Base-by-base conservation (phyloP, 1,139 yeast species). In the Debaryomyces udenii region DNA sequence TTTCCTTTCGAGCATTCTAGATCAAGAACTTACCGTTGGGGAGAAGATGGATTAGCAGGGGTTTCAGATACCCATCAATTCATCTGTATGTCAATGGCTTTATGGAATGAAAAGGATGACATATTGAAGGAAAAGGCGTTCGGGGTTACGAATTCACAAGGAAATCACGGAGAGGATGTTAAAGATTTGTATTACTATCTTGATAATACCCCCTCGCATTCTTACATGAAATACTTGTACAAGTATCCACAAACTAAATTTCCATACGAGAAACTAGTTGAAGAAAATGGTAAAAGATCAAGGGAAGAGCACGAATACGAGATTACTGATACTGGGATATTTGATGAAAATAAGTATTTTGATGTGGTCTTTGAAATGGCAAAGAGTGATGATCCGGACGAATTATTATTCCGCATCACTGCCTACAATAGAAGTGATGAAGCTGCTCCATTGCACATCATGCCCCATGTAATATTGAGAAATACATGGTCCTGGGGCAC, bases 81-180 rank as follows among this genome's bases (percentile, higher is more conserved):
- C 55, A 70, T 88, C 40, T 86, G 95, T 60, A 64, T 88, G 50
- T 78, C 89, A 27, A 74, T 90, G 70, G 96, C 91, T 1, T 72
- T 91, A 48, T 91, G 98, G 98, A 91, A 91, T 66, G 96, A 86
- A 46, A 74, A 88, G 54, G 98, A 91, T 62, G 84, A 80, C 31
- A 79, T 90, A 51, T 74, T 91, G 60, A 91, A 91, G 64, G 98
- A 91, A 61, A 83, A 90, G 50, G 73, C 88, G 49, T 91, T 82
- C 62, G 98, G 97, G 2, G 76, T 91, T 35, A 90, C 97, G 24
- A 95, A 96, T 38, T 90, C 90, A 15, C 94, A 90, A 59, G 96
- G 96, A 4, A 91, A 91, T 61, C 98, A 91, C 61, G 98, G 98
- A 42, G 98, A 91, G 59, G 98, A 91, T 61, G 96, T 88, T 47